Percentiles rank a stretch among this genome's conserved stretches.
phyloP scores from a whole-genome alignment of 495 filamentous ascomycete species.

The Parathielavia appendiculata region DNA sequence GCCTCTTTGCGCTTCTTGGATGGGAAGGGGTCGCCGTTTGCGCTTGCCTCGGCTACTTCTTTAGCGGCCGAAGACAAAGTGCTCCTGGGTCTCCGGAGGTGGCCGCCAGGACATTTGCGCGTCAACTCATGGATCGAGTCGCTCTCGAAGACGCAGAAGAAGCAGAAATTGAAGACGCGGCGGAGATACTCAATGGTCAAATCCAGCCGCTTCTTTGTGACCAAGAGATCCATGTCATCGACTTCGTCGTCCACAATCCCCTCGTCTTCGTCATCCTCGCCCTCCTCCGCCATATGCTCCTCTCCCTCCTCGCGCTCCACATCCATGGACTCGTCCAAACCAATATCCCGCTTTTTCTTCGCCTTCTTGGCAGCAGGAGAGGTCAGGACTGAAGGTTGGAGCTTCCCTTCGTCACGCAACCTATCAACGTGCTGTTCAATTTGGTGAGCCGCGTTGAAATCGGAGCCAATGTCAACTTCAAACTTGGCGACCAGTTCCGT shows the following conservation, averaged over 20 bases:
- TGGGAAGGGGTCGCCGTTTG: slow-evolving; percentile 72
- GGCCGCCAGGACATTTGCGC: slow-evolving; percentile 92
- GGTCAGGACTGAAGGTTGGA: slow-evolving; percentile 60
- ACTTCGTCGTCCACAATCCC: slow-evolving; percentile 76
- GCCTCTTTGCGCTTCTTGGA: slow-evolving; percentile 64
- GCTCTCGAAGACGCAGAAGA: slow-evolving; percentile 98
- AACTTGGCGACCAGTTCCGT: slow-evolving; percentile 69
- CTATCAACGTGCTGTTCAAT: slow-evolving; percentile 85
- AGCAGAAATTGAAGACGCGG: slow-evolving; percentile 96
- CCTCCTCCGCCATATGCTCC: slow-evolving; percentile 59
- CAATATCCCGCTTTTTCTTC: slow-evolving; percentile 51
- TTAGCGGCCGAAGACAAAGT: slow-evolving; percentile 78
- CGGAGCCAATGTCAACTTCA: slow-evolving; percentile 70
- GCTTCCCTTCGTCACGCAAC: slow-evolving; percentile 62
- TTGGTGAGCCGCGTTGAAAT: slow-evolving; percentile 64
- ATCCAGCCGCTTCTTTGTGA: slow-evolving; percentile 95
- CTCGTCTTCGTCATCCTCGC: slow-evolving; percentile 68
- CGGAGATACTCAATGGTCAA: slow-evolving; percentile 94
- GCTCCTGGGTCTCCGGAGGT: slow-evolving; percentile 82
- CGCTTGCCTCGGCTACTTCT: slow-evolving; percentile 77
- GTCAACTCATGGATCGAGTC: slow-evolving; percentile 94
- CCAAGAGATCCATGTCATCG: slow-evolving; percentile 82
- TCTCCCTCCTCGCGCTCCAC: slow-evolving; percentile 69
- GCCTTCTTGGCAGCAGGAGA: slow-evolving; percentile 55
- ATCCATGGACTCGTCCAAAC: slow-evolving; percentile 64